Evolutionary conservation across 2,329 filamentous ascomycete genomes (phyloP).

Genomic region (Botrytis byssoidea): DNA sequence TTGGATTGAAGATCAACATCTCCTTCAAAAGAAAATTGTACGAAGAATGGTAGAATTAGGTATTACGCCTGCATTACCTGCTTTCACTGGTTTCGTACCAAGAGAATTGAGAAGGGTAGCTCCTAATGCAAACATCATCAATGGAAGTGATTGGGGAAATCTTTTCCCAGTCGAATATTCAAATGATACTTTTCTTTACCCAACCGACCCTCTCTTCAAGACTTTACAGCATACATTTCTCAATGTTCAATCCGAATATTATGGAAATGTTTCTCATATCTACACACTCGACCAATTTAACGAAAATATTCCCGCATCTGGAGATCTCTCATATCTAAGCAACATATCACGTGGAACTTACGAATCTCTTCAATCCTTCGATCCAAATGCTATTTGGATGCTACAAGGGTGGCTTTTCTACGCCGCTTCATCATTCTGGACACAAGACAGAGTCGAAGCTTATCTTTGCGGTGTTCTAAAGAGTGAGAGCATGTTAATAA

Average conservation of each 20-base stretch:
- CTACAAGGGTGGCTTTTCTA: conserved; percentile 54
- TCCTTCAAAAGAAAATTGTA: conserved; percentile 49
- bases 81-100: conserved; percentile 52
- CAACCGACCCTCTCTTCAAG: conserved; percentile 45
- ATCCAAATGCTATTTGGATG: conserved; percentile 51
- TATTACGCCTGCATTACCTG: conserved; percentile 52
- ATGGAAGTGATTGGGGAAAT: conserved; percentile 45
- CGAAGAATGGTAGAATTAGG: conserved; percentile 51
- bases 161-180: conserved; percentile 45
- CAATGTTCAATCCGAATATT: conserved; percentile 46
- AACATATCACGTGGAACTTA: conserved; percentile 47
- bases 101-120: conserved; percentile 43
- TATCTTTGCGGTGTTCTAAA: conserved; percentile 48
- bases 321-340: conserved; percentile 45
- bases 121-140: conserved; percentile 46
- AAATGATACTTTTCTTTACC: conserved; percentile 49
- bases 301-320: conserved; percentile 49
- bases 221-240: conserved; percentile 48
- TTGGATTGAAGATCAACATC: conserved; percentile 50
- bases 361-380: conserved; percentile 48
- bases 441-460: conserved; percentile 46
- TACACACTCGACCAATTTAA: conserved; percentile 55
- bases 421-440: conserved; percentile 46
- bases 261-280: conserved; percentile 49
- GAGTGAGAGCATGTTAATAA: conserved; percentile 48